These are phyloP conservation scores for Populus hybrid DNA, from an alignment of 441 rosid species.

Conservation along the genomic window DNA sequence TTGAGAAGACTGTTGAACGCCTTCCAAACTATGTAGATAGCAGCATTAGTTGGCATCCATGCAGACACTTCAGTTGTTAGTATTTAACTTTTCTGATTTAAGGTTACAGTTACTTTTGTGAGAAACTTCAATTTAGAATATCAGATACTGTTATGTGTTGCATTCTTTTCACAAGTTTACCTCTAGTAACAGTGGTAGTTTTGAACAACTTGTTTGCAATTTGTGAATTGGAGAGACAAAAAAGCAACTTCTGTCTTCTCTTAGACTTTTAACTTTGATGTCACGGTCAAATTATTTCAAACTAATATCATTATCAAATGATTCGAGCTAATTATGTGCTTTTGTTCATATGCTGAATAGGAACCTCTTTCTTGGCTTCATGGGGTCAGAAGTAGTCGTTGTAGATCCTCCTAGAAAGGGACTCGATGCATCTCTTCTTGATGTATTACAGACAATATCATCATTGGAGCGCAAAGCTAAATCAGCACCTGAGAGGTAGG, in stretches of 20 bases:
- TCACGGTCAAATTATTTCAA: not conserved
- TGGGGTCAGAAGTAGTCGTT: conserved; percentile 79
- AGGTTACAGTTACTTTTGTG: conserved; percentile 5
- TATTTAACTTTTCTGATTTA: conserved; percentile 11
- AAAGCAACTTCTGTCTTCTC: not conserved
- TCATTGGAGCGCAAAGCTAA: conserved; percentile 46
- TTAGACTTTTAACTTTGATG: not conserved
- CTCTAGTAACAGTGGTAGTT: not conserved
- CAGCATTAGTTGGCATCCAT: conserved; percentile 88
- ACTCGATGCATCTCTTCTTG: conserved; percentile 66
- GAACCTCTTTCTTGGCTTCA: conserved; percentile 87
- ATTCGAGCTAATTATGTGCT: conserved; percentile 12
- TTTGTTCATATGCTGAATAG: conserved; percentile 36
- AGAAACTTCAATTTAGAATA: not conserved
- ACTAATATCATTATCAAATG: not conserved
- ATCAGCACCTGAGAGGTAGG: too few species aligned
- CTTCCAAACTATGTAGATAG: conserved; percentile 61
- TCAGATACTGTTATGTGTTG: conserved; percentile 4
- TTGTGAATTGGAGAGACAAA: not conserved
- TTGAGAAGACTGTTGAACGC: conserved; percentile 80
- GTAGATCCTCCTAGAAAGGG: conserved; percentile 99
- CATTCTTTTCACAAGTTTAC: not conserved
- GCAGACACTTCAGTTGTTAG: conserved; percentile 75
- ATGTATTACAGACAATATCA: conserved; percentile 55
- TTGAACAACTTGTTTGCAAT: not conserved